Conservation (phyloP, 2,329 filamentous ascomycete genomes). For the Ascochyta rabiei region DNA sequence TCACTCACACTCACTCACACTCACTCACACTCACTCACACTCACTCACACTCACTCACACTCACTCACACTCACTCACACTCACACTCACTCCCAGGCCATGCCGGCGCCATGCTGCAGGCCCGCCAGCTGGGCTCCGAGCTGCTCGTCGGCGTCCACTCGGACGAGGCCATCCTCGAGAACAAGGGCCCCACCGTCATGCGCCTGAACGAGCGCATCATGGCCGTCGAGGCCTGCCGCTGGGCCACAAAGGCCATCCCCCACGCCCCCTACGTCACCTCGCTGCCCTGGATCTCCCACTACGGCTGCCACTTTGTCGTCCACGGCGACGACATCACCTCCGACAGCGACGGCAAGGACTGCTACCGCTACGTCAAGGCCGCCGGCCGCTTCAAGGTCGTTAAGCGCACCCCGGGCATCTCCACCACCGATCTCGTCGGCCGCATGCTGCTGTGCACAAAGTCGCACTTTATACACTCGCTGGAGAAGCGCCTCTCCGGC, state of each 20-base stretch:
- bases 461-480: slow-evolving; percentile 86
- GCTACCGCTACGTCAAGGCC: slow-evolving; percentile 96
- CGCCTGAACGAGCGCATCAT: slow-evolving; percentile 84
- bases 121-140: slow-evolving; percentile 85
- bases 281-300: slow-evolving; percentile 91
- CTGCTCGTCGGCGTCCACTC: slow-evolving; percentile 93
- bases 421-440: slow-evolving; percentile 96
- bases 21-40: too few relatives aligned
- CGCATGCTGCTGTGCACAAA: slow-evolving; percentile 97
- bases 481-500: slow-evolving; percentile 71
- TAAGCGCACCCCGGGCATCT: slow-evolving; percentile 94
- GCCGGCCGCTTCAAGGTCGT: slow-evolving; percentile 95
- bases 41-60: too few relatives aligned
- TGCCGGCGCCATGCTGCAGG: slow-evolving; percentile 95
- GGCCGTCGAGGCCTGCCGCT: slow-evolving; percentile 92
- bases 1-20: too few relatives aligned
- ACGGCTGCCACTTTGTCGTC: slow-evolving; percentile 93
- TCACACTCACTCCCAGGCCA: slow-evolving; percentile 66
- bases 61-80: neutral
- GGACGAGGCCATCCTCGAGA: slow-evolving; percentile 91
- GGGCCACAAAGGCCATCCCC: slow-evolving; percentile 84
- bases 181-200: slow-evolving; percentile 99
- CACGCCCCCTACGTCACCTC: slow-evolving; percentile 93
- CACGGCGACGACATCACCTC: slow-evolving; percentile 98
- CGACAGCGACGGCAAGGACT: slow-evolving; percentile 90